phyloP scores from a whole-genome alignment of 106 monocot genomes.

The Platanthera guangdongensis region DNA sequence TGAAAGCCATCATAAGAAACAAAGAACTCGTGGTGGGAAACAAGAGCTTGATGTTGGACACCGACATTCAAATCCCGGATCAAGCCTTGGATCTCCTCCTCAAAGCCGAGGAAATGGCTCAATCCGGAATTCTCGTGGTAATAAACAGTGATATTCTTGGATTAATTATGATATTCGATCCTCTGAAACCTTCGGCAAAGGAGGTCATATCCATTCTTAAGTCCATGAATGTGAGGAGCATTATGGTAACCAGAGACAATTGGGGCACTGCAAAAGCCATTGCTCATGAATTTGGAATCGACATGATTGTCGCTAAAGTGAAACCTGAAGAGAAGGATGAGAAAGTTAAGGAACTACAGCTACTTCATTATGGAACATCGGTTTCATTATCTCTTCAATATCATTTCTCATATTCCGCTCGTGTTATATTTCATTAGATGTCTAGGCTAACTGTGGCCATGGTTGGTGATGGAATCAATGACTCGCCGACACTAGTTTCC shows the following conservation, averaged over 20 bases:
- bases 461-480: conserved; percentile 97
- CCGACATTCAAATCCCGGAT: conserved; percentile 33
- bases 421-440: conserved; percentile 37
- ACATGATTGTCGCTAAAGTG: conserved; percentile 62
- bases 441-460: conserved; percentile 75
- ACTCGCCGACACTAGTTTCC: conserved; percentile 80
- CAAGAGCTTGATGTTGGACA: conserved; percentile 75
- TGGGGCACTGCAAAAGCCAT: conserved; percentile 90
- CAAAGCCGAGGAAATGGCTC: conserved; percentile 59
- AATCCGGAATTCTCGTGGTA: conserved; percentile 62
- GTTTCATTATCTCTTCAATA: neutral
- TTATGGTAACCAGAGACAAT: conserved; percentile 95
- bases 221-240: conserved; percentile 79
- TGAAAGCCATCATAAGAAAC: conserved; percentile 53
- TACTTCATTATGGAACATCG: neutral
- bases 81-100: conserved; percentile 74
- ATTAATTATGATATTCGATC: conserved; percentile 76
- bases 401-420: neutral
- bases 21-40: conserved; percentile 63
- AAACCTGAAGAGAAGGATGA: conserved; percentile 74
- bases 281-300: conserved; percentile 68
- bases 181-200: conserved; percentile 58
- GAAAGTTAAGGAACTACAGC: conserved; percentile 37
- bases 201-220: conserved; percentile 82
- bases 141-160: conserved; percentile 62